Percentiles rank a stretch among this genome's conserved stretches.
These are phyloP conservation scores for Oryza brachyantha DNA, from an alignment of 176 grass and related monocot genomes.

Conservation along the genomic window DNA sequence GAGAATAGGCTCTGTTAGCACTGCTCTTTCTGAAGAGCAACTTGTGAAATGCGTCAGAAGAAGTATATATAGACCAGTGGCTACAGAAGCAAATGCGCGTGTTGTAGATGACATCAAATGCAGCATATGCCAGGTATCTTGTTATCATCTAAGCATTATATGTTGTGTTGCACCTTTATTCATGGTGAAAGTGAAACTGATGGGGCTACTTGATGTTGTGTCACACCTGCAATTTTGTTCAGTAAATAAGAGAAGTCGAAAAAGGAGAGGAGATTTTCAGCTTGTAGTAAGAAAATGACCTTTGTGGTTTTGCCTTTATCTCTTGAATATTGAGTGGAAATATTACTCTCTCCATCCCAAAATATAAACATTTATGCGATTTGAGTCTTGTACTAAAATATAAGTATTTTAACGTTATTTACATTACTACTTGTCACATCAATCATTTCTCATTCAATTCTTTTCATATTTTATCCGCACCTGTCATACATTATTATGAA, in stretches of 20 bases:
- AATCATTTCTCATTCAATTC: too few relatives aligned
- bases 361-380: too few relatives aligned
- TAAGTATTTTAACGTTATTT: too few relatives aligned
- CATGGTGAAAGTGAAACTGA: neutral
- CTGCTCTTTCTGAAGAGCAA: constrained; percentile 71
- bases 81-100: constrained; percentile 2
- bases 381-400: too few relatives aligned
- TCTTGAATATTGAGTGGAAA: neutral
- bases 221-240: neutral
- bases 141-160: neutral
- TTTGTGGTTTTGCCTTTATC: neutral
- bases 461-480: too few relatives aligned
- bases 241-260: neutral
- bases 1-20: constrained; percentile 78
- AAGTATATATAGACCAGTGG: constrained; percentile 40
- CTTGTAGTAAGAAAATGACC: neutral
- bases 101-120: constrained; percentile 61
- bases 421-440: too few relatives aligned
- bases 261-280: neutral
- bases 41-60: constrained; percentile 65
- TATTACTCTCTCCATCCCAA: too few relatives aligned
- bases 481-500: neutral
- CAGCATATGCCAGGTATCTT: constrained; percentile 82
- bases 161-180: neutral
- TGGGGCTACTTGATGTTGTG: neutral